Evolutionary conservation across 2,329 filamentous ascomycete species (phyloP).

Genomic region (Monilinia fructigena): DNA sequence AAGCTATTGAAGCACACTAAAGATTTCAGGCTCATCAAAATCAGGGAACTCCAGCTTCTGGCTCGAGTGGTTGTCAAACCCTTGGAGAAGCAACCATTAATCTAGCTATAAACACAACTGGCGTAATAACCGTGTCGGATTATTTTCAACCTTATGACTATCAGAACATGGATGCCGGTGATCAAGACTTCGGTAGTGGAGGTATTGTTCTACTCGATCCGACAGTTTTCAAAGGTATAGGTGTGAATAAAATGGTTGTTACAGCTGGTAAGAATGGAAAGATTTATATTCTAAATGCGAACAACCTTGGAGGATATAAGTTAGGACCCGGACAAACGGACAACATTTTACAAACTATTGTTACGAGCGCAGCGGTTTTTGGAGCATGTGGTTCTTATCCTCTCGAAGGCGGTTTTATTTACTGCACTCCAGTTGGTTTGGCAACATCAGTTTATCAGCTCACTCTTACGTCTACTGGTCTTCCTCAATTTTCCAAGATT

Average conservation of each 20-base stretch:
- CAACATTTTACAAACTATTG: conserved; percentile 42
- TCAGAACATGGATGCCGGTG: conserved; percentile 41
- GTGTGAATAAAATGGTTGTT: conserved; percentile 42
- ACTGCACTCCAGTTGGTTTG: conserved; percentile 42
- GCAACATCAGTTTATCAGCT: conserved; percentile 42
- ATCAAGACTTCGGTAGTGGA: conserved; percentile 44
- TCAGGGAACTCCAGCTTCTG: conserved; percentile 39
- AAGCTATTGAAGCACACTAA: conserved; percentile 1
- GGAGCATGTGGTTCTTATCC: conserved; percentile 45
- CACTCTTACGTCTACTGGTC: conserved; percentile 36
- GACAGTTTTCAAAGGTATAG: conserved; percentile 40
- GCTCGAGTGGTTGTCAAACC: conserved; percentile 38
- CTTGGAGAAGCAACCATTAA: conserved; percentile 49
- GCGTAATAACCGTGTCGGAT: conserved; percentile 40
- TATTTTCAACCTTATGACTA: conserved; percentile 48
- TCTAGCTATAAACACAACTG: conserved; percentile 41
- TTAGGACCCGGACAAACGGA: conserved; percentile 43
- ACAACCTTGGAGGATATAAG: conserved; percentile 46
- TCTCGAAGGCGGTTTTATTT: conserved; percentile 46
- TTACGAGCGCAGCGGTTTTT: conserved; percentile 41
- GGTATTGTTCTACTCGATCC: conserved; percentile 42
- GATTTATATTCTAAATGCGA: conserved; percentile 44
- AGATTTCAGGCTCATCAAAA: conserved; percentile 38
- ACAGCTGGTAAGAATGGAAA: conserved; percentile 45
- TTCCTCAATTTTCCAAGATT: conserved; percentile 40